phyloP scores from a whole-genome alignment of 495 filamentous ascomycete genomes.

The Chaetomium cochliodes region DNA sequence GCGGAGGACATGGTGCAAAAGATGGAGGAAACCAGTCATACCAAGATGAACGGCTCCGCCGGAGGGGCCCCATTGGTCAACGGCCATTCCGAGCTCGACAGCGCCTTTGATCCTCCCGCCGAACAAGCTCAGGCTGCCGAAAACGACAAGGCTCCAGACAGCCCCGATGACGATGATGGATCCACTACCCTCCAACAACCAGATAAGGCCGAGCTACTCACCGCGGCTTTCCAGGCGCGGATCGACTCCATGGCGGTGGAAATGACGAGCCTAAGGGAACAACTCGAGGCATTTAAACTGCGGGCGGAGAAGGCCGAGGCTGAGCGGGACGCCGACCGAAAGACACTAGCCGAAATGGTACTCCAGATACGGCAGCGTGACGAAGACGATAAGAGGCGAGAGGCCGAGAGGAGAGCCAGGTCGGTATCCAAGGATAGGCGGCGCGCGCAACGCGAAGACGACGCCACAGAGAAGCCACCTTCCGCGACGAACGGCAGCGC shows the following conservation, averaged over 20 bases:
- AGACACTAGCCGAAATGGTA: slow-evolving; percentile 85
- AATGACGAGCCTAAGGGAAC: slow-evolving; percentile 76
- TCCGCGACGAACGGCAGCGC: slow-evolving; percentile 24
- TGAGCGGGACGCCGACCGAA: slow-evolving; percentile 63
- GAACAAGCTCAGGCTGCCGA: slow-evolving; percentile 35
- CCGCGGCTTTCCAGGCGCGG: slow-evolving; percentile 62
- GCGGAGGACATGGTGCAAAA: slow-evolving; percentile 78
- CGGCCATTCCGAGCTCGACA: slow-evolving; percentile 38
- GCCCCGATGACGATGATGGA: slow-evolving; percentile 12
- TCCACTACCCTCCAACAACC: slow-evolving; percentile 40
- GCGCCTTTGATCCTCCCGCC: slow-evolving; percentile 41
- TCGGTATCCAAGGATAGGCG: slow-evolving; percentile 26
- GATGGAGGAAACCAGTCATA: slow-evolving; percentile 55
- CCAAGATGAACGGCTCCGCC: slow-evolving; percentile 39
- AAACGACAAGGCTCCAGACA: slow-evolving; percentile 23
- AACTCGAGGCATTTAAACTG: slow-evolving; percentile 72
- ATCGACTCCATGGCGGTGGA: slow-evolving; percentile 78
- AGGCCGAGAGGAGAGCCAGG: slow-evolving; percentile 30
- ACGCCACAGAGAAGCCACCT: slow-evolving; percentile 9
- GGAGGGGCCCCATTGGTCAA: slow-evolving; percentile 29
- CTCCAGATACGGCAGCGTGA: slow-evolving; percentile 72
- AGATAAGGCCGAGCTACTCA: slow-evolving; percentile 44
- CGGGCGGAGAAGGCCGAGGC: slow-evolving; percentile 78
- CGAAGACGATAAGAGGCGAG: slow-evolving; percentile 42
- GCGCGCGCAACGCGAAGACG: slow-evolving; percentile 9